Base-by-base conservation (phyloP, 768 basidiomycete species). In the Tephrocybe sp. region DNA sequence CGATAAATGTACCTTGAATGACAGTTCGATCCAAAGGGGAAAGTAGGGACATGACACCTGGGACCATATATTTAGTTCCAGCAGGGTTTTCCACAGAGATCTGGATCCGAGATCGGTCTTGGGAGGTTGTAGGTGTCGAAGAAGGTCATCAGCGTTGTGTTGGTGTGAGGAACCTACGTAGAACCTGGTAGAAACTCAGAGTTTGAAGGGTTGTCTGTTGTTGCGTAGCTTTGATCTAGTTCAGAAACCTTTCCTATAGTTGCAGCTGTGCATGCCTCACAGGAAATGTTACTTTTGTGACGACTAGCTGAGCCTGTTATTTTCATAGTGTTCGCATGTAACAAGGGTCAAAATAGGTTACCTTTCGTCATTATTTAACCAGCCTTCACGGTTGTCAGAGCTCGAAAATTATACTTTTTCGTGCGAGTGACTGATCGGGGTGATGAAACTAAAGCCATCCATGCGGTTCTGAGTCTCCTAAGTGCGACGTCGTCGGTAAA, bases 401-500 rank as follows among this genome's bases (percentile, higher is more conserved):
- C n/a, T n/a, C n/a, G n/a, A n/a, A n/a, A n/a, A n/a, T n/a, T n/a
- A n/a, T n/a, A n/a, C n/a, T n/a, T n/a, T n/a, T n/a, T n/a, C n/a
- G n/a, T n/a, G n/a, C n/a, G n/a, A n/a, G n/a, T n/a, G n/a, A n/a
- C n/a, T n/a, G n/a, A n/a, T n/a, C n/a, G n/a, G n/a, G n/a, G n/a
- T n/a, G n/a, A n/a, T n/a, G n/a, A n/a, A n/a, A n/a, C n/a, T n/a
- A n/a, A n/a, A n/a, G n/a, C n/a, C n/a, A n/a, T 10, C 33, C 17
- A 38, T 24, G 40, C 10, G 25, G 25, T 25, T 24, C 32, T 17
- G 38, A 26, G 26, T 25, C 23, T 36, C 15, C 36, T n/a, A 3
- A 26, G 12, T 49, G 48, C 48, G 48, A 28, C 7, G 15, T 41
- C 39, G 11, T 49, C 48, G 48, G 48, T 18, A 15, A 41, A 21